Percentiles rank a stretch among this genome's conserved stretches.
phyloP scores from a whole-genome alignment of 1,284 basidiomycete genomes.

The Ustilago xerochloae region DNA sequence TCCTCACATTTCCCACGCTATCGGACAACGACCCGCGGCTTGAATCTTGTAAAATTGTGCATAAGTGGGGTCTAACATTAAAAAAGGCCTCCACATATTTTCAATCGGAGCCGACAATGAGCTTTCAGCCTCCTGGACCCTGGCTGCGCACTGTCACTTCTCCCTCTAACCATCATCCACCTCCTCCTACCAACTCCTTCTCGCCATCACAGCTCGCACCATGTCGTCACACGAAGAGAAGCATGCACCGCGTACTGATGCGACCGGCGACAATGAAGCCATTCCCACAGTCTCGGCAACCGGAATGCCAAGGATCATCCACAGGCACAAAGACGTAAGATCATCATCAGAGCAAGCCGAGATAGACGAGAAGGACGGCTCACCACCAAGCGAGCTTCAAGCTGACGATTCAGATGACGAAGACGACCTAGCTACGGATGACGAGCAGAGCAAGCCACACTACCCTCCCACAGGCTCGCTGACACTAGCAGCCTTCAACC shows the following conservation, averaged over 20 bases:
- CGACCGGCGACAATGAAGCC: constrained; percentile 23
- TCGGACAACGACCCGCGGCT: no score
- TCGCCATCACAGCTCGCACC: no score
- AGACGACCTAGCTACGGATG: constrained; percentile 5
- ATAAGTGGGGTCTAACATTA: no score
- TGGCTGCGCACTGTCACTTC: no score
- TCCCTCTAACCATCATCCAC: no score
- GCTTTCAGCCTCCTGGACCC: no score
- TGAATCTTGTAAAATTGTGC: no score
- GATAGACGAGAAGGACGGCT: constrained; percentile 36
- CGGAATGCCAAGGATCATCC: constrained; percentile 56
- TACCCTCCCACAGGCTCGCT: constrained; percentile 61
- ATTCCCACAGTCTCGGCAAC: constrained; percentile 55
- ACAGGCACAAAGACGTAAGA: constrained; percentile 41
- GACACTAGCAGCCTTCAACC: constrained; percentile 56
- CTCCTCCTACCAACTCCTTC: no score
- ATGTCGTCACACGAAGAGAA: constrained; percentile 21
- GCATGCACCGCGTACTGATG: constrained; percentile 24
- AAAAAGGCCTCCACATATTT: no score
- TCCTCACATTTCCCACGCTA: no score
- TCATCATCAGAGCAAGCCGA: constrained; percentile 10
- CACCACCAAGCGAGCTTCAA: constrained; percentile 13
- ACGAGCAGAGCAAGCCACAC: constrained; percentile 4
- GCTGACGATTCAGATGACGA: constrained; percentile 11
- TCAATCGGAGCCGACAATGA: no score